Evolutionary conservation across 352 stramenopile genomes (phyloP).

Genomic region (Globisporangium paddicum): DNA sequence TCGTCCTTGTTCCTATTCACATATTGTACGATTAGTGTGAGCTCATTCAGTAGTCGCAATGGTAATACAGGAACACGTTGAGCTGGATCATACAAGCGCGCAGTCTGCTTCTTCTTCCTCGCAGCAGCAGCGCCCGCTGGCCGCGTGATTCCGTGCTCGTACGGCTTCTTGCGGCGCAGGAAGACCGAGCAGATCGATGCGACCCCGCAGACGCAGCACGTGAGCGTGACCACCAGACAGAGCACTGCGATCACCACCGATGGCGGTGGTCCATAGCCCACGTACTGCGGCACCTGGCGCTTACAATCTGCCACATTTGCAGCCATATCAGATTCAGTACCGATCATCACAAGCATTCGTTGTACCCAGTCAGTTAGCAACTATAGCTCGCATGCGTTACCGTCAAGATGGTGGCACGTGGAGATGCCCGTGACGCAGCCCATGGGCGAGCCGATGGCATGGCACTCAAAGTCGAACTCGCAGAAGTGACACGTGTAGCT

Average conservation of each 20-base stretch:
- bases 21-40: too few species aligned
- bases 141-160: not conserved
- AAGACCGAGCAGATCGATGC: conserved; percentile 78
- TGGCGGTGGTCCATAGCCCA: conserved; percentile 75
- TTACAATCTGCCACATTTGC: conserved; percentile 54
- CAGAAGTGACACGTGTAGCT: conserved; percentile 83
- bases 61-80: too few species aligned
- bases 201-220: conserved; percentile 75
- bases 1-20: conserved; percentile 27
- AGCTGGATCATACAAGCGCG: conserved; percentile 18
- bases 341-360: not conserved
- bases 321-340: not conserved
- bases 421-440: conserved; percentile 71
- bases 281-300: conserved; percentile 59
- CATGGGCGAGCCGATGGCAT: conserved; percentile 60
- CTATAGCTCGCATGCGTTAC: conserved; percentile 14
- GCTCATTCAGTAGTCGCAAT: too few species aligned
- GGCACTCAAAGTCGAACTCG: conserved; percentile 79
- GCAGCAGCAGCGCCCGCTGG: not conserved
- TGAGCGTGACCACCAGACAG: conserved; percentile 75
- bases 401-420: conserved; percentile 77
- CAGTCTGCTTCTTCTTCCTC: conserved; percentile 30
- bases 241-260: conserved; percentile 83
- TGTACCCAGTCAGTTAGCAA: conserved; percentile 6
- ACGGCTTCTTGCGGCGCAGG: conserved; percentile 21